These are phyloP conservation scores for Phytophthora cactorum DNA, from an alignment of 352 stramenopile genomes.

Conservation along the genomic window DNA sequence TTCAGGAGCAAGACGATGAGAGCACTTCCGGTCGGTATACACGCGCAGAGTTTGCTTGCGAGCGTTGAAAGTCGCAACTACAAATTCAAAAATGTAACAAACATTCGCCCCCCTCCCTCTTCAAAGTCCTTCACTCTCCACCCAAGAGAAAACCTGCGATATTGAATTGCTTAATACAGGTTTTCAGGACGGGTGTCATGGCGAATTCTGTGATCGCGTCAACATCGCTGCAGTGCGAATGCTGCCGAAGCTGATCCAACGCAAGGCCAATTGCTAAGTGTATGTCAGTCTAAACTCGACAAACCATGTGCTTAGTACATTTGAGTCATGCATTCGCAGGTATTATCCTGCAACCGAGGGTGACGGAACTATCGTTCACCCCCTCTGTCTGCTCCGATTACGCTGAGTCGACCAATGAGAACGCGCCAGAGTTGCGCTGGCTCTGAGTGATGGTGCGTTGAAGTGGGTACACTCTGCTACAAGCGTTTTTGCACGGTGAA, in stretches of 20 bases:
- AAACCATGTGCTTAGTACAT: too few relatives aligned
- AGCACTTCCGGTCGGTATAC: not conserved
- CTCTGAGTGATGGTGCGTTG: conserved; percentile 31
- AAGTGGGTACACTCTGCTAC: conserved; percentile 2
- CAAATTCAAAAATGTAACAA: conserved; percentile 26
- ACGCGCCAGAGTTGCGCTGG: conserved; percentile 3
- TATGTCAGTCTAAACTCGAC: too few relatives aligned
- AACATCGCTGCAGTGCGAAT: conserved; percentile 8
- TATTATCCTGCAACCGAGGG: not conserved
- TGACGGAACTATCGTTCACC: not conserved
- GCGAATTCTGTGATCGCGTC: conserved; percentile 9
- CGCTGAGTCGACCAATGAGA: conserved; percentile 8
- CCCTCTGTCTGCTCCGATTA: not conserved
- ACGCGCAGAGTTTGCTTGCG: not conserved
- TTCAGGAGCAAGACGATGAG: conserved; percentile 1
- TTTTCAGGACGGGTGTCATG: conserved; percentile 17
- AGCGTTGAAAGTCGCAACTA: not conserved
- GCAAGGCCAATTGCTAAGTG: not conserved
- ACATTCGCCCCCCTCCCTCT: conserved; percentile 34
- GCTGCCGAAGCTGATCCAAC: not conserved
- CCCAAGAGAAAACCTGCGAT: conserved; percentile 31
- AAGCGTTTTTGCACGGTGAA: too few relatives aligned
- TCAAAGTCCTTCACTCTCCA: conserved; percentile 46
- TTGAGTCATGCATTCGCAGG: not conserved
- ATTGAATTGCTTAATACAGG: conserved; percentile 6